Evolutionary conservation across 495 filamentous ascomycete species (phyloP).

Genomic region (Chaetomium fimeti): DNA sequence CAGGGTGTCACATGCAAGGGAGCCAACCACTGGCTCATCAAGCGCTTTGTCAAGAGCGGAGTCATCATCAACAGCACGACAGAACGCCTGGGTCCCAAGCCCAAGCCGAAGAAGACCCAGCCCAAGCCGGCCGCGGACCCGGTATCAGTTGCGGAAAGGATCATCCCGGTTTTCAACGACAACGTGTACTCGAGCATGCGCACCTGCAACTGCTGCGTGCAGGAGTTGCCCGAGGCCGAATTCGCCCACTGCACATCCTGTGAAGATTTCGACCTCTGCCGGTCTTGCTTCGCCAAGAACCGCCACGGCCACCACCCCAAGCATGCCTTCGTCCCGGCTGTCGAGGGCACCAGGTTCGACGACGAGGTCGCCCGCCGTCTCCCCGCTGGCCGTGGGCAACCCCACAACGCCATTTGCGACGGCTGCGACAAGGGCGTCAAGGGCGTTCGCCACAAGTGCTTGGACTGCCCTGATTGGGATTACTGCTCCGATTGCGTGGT

Average conservation of each 20-base stretch:
- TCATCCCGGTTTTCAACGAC: constrained; percentile 31
- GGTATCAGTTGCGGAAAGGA: constrained; percentile 27
- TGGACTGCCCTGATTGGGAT: constrained; percentile 97
- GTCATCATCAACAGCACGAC: constrained; percentile 80
- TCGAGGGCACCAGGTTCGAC: constrained; percentile 56
- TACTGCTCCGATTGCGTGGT: constrained; percentile 79
- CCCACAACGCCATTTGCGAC: constrained; percentile 89
- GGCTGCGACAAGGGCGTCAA: constrained; percentile 87
- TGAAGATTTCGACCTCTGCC: constrained; percentile 90
- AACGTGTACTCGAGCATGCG: constrained; percentile 50
- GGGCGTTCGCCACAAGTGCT: constrained; percentile 94
- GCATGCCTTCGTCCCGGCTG: constrained; percentile 71
- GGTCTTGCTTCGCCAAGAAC: constrained; percentile 68
- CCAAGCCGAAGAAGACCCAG: constrained; percentile 28
- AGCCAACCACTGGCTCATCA: constrained; percentile 88
- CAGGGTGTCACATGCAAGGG: constrained; percentile 71
- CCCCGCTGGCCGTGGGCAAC: constrained; percentile 73
- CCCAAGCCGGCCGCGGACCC: constrained; percentile 22
- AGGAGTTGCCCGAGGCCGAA: constrained; percentile 68
- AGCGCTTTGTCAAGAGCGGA: constrained; percentile 76
- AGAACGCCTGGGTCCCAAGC: constrained; percentile 69
- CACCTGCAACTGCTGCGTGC: constrained; percentile 91
- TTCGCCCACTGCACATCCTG: constrained; percentile 85
- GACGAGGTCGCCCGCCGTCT: constrained; percentile 60
- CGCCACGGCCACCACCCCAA: constrained; percentile 92